Conservation (phyloP, 2,329 filamentous ascomycete species). For the Cordyceps farinosa region DNA sequence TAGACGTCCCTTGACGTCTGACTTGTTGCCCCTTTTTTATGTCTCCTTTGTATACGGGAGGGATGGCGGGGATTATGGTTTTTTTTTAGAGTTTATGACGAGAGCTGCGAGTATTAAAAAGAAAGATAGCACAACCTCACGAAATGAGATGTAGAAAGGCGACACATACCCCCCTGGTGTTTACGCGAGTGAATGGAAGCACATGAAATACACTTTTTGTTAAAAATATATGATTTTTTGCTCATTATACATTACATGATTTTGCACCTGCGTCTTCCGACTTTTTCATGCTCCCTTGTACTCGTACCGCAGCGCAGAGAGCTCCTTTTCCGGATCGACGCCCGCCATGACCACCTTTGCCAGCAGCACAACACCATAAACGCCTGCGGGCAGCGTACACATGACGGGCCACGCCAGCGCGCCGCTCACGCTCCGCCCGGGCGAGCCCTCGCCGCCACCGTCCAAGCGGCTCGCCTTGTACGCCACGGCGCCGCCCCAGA, state of each 20-base stretch:
- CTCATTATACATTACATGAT: constrained; percentile 12
- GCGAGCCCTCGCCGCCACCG: not conserved
- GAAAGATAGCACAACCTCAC: constrained; percentile 1
- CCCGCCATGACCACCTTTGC: constrained; percentile 64
- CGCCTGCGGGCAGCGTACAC: constrained; percentile 50
- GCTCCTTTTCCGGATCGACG: constrained; percentile 64
- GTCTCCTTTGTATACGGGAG: constrained; percentile 6
- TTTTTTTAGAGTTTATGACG: not conserved
- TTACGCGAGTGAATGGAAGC: constrained; percentile 10
- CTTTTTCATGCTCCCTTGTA: constrained; percentile 60
- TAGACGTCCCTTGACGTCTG: not conserved
- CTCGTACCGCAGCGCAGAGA: constrained; percentile 59
- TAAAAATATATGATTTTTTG: constrained; percentile 9
- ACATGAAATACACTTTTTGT: constrained; percentile 12
- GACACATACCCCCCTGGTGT: constrained; percentile 7
- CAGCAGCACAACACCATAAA: constrained; percentile 58
- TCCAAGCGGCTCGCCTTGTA: constrained; percentile 25
- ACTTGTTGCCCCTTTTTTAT: not conserved
- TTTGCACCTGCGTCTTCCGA: not conserved
- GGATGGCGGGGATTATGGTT: not conserved
- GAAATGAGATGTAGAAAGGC: constrained; percentile 11
- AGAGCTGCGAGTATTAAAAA: not conserved
- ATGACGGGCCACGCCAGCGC: constrained; percentile 40
- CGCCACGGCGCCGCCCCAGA: constrained; percentile 40
- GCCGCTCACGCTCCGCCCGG: constrained; percentile 20